Conservation (phyloP, 164 flowering plant species). For the Macadamia integrifolia region DNA sequence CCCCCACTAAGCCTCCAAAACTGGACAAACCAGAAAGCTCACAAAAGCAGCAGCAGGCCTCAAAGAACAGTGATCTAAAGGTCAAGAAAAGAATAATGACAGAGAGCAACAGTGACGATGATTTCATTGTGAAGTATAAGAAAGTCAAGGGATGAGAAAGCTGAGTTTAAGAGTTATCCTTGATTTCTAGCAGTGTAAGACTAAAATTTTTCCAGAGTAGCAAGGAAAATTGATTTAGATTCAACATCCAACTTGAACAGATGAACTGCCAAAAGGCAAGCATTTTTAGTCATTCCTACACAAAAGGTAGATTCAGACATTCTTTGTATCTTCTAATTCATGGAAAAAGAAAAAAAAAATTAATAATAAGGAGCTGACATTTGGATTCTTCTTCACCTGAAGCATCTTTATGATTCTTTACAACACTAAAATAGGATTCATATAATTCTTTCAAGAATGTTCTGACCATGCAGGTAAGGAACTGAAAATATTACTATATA, state of each 20-base stretch:
- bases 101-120: slow-evolving; percentile 50
- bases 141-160: slow-evolving; percentile 47
- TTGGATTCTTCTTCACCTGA: not conserved
- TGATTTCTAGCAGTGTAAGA: slow-evolving; percentile 4
- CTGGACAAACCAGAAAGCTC: slow-evolving; percentile 61
- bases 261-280: not conserved
- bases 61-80: slow-evolving; percentile 60
- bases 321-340: slow-evolving; percentile 4
- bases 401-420: not conserved
- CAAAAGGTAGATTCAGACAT: not conserved
- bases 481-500: not conserved
- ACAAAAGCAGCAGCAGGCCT: slow-evolving; percentile 37
- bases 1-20: slow-evolving; percentile 56
- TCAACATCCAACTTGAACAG: not conserved
- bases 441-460: not conserved
- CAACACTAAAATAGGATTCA: not conserved
- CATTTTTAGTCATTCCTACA: not conserved
- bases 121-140: slow-evolving; percentile 59
- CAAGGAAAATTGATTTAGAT: not conserved
- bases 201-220: not conserved
- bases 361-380: not conserved
- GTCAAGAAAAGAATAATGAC: slow-evolving; percentile 48
- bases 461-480: not conserved
- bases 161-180: not conserved
- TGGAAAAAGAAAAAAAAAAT: not conserved